These are phyloP conservation scores for Volvox africanus DNA, from an alignment of 139 green algal genomes.

Conservation along the genomic window DNA sequence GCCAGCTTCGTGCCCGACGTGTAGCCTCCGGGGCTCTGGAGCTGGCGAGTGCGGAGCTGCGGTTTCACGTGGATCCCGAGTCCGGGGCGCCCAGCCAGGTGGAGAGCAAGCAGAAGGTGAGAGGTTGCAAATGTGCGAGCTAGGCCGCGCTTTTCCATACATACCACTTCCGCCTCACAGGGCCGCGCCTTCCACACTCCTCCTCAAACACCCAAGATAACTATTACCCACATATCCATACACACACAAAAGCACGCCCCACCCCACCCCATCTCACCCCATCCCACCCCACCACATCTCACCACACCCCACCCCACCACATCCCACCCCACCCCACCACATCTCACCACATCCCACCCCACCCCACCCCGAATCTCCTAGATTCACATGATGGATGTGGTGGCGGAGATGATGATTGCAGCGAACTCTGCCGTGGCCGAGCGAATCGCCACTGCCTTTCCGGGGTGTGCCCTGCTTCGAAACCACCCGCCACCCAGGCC, in stretches of 20 bases:
- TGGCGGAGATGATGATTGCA: slow-evolving; percentile 75
- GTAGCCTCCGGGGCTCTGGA: slow-evolving; percentile 64
- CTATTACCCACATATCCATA: too few species aligned
- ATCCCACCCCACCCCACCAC: too few species aligned
- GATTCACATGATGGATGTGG: slow-evolving; percentile 71
- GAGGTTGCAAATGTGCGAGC: not conserved
- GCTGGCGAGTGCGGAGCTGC: slow-evolving; percentile 71
- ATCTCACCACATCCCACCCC: too few species aligned
- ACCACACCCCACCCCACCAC: too few species aligned
- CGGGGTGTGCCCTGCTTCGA: slow-evolving; percentile 66
- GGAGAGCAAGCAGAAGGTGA: slow-evolving; percentile 42
- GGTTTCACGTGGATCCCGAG: slow-evolving; percentile 55
- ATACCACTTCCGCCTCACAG: too few species aligned
- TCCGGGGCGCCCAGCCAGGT: slow-evolving; percentile 17
- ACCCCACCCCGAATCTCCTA: slow-evolving; percentile 13
- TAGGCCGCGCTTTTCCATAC: too few species aligned
- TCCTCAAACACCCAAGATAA: too few species aligned
- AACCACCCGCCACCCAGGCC: slow-evolving; percentile 67
- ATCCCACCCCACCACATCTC: too few species aligned
- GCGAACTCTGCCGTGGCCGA: slow-evolving; percentile 71
- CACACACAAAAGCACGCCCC: too few species aligned
- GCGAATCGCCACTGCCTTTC: slow-evolving; percentile 65
- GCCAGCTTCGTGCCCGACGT: slow-evolving; percentile 29
- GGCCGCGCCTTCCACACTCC: too few species aligned
- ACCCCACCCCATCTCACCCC: too few species aligned